Percentiles rank a stretch among this genome's conserved stretches.
Conservation (phyloP, 305 asterid species). For the Rubia balearica region DNA sequence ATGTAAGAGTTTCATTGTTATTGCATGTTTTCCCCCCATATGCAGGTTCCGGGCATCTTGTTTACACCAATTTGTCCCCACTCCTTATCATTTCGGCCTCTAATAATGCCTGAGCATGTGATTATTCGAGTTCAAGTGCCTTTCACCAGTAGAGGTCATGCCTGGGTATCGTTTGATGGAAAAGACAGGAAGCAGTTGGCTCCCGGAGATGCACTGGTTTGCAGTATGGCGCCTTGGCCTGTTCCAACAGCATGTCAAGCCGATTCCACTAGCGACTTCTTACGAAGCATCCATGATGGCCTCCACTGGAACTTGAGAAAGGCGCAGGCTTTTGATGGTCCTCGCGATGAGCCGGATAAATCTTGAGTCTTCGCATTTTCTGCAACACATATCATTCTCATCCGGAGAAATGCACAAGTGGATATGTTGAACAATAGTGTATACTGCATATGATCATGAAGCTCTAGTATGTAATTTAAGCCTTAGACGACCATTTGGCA, state of each 20-base stretch:
- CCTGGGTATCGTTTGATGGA: conserved; percentile 98
- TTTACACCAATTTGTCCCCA: conserved; percentile 98
- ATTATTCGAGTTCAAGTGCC: conserved; percentile 79
- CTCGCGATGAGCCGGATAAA: conserved; percentile 40
- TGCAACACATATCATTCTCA: neutral
- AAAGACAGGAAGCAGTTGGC: conserved; percentile 72
- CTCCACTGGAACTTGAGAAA: conserved; percentile 97
- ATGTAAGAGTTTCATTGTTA: neutral
- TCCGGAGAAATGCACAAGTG: neutral
- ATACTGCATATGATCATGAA: neutral
- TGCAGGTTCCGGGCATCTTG: conserved; percentile 84
- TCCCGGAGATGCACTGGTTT: conserved; percentile 87
- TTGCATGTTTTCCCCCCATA: neutral
- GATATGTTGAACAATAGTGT: neutral
- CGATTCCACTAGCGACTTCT: conserved; percentile 74
- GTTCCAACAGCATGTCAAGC: conserved; percentile 90
- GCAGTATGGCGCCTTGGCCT: conserved; percentile 99
- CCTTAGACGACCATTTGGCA: neutral
- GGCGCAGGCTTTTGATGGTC: conserved; percentile 80
- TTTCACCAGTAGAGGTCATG: conserved; percentile 82
- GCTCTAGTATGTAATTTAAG: neutral
- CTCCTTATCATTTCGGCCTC: conserved; percentile 87
- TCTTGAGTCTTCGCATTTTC: neutral
- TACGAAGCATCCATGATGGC: conserved; percentile 88
- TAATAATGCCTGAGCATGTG: conserved; percentile 85